Base-by-base conservation (phyloP, 2,329 filamentous ascomycete genomes). In the Clonostachys sp. region DNA sequence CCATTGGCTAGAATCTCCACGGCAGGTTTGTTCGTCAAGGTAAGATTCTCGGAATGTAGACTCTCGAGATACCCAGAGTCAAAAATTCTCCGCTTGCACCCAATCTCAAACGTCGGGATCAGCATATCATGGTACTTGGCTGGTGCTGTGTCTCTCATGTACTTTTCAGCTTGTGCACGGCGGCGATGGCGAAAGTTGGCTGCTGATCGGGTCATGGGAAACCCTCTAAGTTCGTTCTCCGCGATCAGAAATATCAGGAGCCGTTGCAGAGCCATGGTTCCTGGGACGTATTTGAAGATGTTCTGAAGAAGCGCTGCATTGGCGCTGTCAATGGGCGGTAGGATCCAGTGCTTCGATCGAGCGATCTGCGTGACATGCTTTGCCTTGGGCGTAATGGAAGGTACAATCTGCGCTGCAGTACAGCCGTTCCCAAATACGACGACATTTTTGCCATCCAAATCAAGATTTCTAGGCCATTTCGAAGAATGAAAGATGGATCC, bases 41-140 rank as follows among this genome's bases (percentile, higher is more conserved):
- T 61, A 7, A 72, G 24, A 7, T 80, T 80, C 0, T 72, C 61
- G 4, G 74, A 61, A 36, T 81, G 67, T 38, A 86, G 61, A 39
- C 70, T 67, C 12, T 66, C 55, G 18, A 81, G 70, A 67, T 84
- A 86, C 2, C 68, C 68, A 3, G 73, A 68, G 49, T 85, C 80
- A 46, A 77, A 76, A 47, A 86, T 76, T n/a, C 81, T 71, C n/a
- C 83, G 66, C 63, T 85, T 86, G 64, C 82, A 86, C 2, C 81
- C 81, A 12, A 84, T 61, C 41, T 74, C 71, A 48, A 83, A 86
- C 44, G 85, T 73, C 0, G 83, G 83, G 1, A 80, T 80, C 34
- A 86, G 59, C 8, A 83, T 70, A 33, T 81, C 75, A 51, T 81
- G 77, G 50, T 85, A 86, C 59, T 82, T 77, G 44, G 73, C 64